These are phyloP conservation scores for Triadica sebifera DNA, from an alignment of 345 rosid species.

Conservation along the genomic window DNA sequence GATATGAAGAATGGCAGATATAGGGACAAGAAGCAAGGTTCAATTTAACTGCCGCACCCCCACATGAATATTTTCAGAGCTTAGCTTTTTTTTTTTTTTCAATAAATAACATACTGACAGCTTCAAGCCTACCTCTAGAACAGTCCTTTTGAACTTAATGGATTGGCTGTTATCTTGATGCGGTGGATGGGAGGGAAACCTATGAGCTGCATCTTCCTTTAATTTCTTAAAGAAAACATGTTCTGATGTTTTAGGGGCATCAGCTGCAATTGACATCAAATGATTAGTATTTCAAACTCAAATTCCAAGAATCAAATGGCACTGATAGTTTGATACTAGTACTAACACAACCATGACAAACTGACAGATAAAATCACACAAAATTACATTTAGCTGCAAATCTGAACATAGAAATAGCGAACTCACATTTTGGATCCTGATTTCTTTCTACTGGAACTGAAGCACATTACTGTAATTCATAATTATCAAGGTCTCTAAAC, in stretches of 20 bases:
- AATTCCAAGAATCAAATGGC: background rate
- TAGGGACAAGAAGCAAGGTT: background rate
- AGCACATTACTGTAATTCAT: slow-evolving; percentile 17
- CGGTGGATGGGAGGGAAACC: slow-evolving; percentile 17
- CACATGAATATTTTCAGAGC: background rate
- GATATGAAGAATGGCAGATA: background rate
- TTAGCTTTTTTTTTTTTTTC: background rate
- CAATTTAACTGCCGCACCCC: background rate
- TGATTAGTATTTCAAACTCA: background rate
- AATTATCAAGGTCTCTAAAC: slow-evolving; percentile 32
- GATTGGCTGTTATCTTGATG: slow-evolving; percentile 19
- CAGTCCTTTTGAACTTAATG: slow-evolving; percentile 15
- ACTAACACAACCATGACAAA: background rate
- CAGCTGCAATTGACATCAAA: slow-evolving; percentile 36
- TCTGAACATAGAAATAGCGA: background rate
- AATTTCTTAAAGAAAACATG: slow-evolving; percentile 69
- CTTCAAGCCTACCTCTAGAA: slow-evolving; percentile 28
- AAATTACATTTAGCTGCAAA: background rate
- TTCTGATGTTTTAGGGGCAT: slow-evolving; percentile 71
- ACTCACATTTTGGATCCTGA: slow-evolving; percentile 22
- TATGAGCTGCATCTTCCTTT: slow-evolving; percentile 39
- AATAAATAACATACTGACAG: background rate
- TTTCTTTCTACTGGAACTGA: slow-evolving; percentile 11
- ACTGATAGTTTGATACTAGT: background rate
- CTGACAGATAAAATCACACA: background rate